Conservation (phyloP, 331 rosid genomes). For the Prunus yedoensis region DNA sequence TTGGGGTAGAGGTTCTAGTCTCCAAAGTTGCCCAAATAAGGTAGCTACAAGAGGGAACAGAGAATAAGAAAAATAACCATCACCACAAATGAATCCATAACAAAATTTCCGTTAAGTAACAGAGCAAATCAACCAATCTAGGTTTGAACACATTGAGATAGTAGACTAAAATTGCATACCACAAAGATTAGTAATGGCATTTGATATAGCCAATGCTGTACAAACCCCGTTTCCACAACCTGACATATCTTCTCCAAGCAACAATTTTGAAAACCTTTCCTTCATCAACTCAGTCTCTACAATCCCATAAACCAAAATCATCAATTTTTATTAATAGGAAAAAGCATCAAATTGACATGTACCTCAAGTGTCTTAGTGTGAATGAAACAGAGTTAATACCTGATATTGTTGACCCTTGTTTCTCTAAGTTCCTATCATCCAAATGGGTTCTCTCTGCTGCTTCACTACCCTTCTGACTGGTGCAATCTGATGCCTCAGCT, state of each 20-base stretch:
- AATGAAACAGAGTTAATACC: constrained; percentile 39
- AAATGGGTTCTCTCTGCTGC: constrained; percentile 34
- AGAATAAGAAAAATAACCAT: constrained; percentile 12
- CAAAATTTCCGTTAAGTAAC: neutral
- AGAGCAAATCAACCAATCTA: neutral
- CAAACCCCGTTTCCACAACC: constrained; percentile 97
- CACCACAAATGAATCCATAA: constrained; percentile 5
- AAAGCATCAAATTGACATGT: neutral
- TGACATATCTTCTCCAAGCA: constrained; percentile 99
- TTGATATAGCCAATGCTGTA: constrained; percentile 87
- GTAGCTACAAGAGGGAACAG: constrained; percentile 59
- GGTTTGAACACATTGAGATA: neutral
- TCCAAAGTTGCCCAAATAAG: constrained; percentile 90
- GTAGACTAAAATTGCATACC: constrained; percentile 40
- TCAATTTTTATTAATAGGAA: neutral
- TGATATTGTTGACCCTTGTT: constrained; percentile 51
- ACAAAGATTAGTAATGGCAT: constrained; percentile 95
- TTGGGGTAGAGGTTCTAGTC: constrained; percentile 66
- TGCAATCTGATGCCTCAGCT: constrained; percentile 35
- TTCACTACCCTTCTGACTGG: constrained; percentile 29
- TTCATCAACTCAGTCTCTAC: constrained; percentile 91
- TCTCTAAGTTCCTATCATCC: constrained; percentile 46
- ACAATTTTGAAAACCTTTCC: constrained; percentile 87
- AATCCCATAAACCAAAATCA: constrained; percentile 28
- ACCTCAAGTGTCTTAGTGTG: neutral